Percentiles rank a stretch among this genome's conserved stretches.
These are phyloP conservation scores for Hypoxylon sp. DNA, from an alignment of 2,329 filamentous ascomycete species.

Conservation along the genomic window DNA sequence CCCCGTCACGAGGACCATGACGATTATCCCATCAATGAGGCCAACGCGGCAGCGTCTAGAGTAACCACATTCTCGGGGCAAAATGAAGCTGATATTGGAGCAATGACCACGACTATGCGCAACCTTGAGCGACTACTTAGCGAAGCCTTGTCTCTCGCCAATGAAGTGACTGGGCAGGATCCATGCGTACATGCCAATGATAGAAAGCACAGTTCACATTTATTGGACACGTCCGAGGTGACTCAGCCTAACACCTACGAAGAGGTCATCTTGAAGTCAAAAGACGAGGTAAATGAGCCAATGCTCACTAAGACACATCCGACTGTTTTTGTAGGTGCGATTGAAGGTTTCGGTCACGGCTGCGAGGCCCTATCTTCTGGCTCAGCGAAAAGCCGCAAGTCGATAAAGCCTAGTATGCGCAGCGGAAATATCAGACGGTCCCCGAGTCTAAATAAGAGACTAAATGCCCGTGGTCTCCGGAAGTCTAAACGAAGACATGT, in stretches of 20 bases:
- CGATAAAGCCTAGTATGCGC: constrained; percentile 40
- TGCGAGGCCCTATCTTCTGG: constrained; percentile 30
- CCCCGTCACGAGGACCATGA: constrained; percentile 44
- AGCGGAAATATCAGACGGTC: constrained; percentile 44
- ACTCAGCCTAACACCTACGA: constrained; percentile 33
- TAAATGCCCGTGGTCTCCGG: constrained; percentile 29
- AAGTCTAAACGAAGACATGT: constrained; percentile 34
- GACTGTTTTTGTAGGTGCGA: constrained; percentile 35
- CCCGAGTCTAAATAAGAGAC: constrained; percentile 19
- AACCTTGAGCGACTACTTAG: constrained; percentile 64
- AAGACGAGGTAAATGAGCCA: constrained; percentile 32
- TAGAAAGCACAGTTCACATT: constrained; percentile 33
- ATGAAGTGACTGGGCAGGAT: constrained; percentile 58
- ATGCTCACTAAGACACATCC: constrained; percentile 20
- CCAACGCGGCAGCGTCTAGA: constrained; percentile 36
- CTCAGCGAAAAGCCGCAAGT: constrained; percentile 23
- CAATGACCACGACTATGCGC: constrained; percentile 49
- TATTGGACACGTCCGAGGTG: constrained; percentile 36
- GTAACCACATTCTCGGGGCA: constrained; percentile 51
- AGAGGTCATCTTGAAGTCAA: constrained; percentile 36
- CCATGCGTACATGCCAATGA: constrained; percentile 46
- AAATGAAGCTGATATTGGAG: constrained; percentile 45
- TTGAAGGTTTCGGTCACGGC: constrained; percentile 32
- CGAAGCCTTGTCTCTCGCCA: constrained; percentile 63
- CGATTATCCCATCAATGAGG: constrained; percentile 35